phyloP scores from a whole-genome alignment of 352 stramenopile genomes.

The Aphanomyces astaci region DNA sequence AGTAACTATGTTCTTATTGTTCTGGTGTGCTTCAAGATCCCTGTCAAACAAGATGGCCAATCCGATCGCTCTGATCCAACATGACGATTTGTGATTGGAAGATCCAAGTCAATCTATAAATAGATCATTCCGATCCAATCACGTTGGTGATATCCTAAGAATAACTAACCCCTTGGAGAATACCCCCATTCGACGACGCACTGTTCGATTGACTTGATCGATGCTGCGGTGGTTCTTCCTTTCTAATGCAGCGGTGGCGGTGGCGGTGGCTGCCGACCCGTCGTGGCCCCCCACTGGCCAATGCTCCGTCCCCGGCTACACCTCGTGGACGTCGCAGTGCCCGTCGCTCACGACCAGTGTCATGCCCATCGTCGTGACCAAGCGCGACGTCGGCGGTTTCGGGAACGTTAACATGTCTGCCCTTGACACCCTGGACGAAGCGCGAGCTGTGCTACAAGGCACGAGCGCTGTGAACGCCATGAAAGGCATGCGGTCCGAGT shows the following conservation, averaged over 20 bases:
- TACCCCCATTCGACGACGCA: neutral
- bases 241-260: neutral
- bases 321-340: conserved; percentile 54
- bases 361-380: conserved; percentile 26
- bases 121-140: neutral
- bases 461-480: conserved; percentile 56
- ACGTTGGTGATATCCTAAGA: neutral
- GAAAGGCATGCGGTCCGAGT: conserved; percentile 63
- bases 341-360: conserved; percentile 41
- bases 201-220: neutral
- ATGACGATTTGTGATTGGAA: neutral
- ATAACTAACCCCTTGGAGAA: neutral
- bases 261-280: neutral
- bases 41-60: neutral
- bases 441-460: conserved; percentile 62
- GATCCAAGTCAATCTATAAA: neutral
- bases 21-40: too few relatives aligned
- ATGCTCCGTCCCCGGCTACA: conserved; percentile 45
- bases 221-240: neutral
- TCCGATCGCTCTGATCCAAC: neutral
- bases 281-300: neutral
- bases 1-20: too few relatives aligned
- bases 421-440: conserved; percentile 53
- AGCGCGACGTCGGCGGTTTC: conserved; percentile 26
- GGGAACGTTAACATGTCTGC: conserved; percentile 36